A percentile compares a stretch with the other conserved stretches of the same genome.
phyloP scores from a whole-genome alignment of 1,284 basidiomycete species.

The Inonotus hispidus region DNA sequence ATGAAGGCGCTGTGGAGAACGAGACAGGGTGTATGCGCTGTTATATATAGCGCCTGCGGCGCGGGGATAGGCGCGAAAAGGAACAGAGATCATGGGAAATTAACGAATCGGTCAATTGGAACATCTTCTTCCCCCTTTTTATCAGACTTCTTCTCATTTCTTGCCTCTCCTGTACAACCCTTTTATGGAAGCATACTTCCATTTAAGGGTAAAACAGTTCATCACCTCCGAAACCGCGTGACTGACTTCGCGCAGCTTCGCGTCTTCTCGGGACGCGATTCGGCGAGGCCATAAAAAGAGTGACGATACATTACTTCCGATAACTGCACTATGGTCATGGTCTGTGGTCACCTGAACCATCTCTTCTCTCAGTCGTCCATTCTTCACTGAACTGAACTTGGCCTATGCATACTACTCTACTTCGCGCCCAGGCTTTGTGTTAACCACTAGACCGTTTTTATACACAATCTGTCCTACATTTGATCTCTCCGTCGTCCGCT shows the following conservation, averaged over 20 bases:
- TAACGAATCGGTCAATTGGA: not conserved
- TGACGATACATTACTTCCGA: not conserved
- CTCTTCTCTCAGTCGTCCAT: not conserved
- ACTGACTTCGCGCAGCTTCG: not conserved
- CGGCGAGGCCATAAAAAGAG: not conserved
- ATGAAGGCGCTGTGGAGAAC: not conserved
- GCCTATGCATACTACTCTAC: not conserved
- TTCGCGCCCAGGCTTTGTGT: not conserved
- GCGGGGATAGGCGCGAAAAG: not conserved
- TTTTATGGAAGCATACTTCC: not conserved
- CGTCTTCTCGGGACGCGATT: slow-evolving; percentile 4
- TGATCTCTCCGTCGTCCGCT: not conserved
- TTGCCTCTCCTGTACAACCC: not conserved
- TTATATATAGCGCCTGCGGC: not conserved
- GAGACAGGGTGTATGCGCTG: not conserved
- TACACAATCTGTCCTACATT: not conserved
- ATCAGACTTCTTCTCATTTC: not conserved
- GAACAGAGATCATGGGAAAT: not conserved
- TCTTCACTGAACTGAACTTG: not conserved
- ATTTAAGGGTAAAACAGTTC: not conserved
- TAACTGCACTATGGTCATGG: too few relatives aligned
- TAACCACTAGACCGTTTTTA: not conserved
- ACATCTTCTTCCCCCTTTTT: not conserved
- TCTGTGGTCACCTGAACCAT: not conserved
- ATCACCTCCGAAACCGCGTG: not conserved